Conservation (phyloP, 2,329 filamentous ascomycete genomes). For the Verticillium dahliae region DNA sequence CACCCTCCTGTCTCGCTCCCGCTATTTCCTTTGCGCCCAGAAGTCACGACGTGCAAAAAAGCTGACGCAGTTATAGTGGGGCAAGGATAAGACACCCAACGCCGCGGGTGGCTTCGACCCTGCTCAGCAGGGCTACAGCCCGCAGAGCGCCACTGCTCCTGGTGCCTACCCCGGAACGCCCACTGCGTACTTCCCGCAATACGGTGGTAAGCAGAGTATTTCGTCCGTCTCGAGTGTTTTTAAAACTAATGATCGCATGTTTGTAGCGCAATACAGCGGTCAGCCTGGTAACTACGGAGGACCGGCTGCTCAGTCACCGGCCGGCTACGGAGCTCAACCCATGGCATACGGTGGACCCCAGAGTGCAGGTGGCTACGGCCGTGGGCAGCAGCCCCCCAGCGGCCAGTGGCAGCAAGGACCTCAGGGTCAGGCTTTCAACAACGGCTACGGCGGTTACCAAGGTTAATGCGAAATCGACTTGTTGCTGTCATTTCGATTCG, state of each 20-base stretch:
- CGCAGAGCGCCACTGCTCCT: conserved; percentile 67
- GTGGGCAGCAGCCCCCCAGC: conserved; percentile 58
- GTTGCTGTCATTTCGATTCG: not conserved
- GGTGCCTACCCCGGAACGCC: conserved; percentile 72
- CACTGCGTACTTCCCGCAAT: conserved; percentile 85
- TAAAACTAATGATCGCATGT: conserved; percentile 19
- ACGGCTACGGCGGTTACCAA: conserved; percentile 59
- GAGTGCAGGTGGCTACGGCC: conserved; percentile 79
- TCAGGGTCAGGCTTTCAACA: conserved; percentile 51
- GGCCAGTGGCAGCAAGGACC: conserved; percentile 46
- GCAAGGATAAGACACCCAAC: conserved; percentile 93
- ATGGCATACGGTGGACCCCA: conserved; percentile 67
- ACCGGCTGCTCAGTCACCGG: conserved; percentile 55
- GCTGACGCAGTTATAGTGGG: conserved; percentile 64
- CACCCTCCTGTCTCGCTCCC: not conserved
- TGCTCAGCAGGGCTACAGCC: conserved; percentile 61
- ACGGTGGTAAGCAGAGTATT: conserved; percentile 57
- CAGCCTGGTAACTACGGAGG: conserved; percentile 63
- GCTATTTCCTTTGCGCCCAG: too few species aligned
- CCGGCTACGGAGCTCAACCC: conserved; percentile 57
- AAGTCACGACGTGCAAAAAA: not conserved
- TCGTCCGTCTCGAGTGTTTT: not conserved
- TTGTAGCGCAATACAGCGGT: conserved; percentile 48
- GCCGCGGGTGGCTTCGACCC: conserved; percentile 68
- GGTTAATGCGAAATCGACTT: conserved; percentile 29